phyloP scores from a whole-genome alignment of 1,284 basidiomycete species.

The Takashimella koratensis region DNA sequence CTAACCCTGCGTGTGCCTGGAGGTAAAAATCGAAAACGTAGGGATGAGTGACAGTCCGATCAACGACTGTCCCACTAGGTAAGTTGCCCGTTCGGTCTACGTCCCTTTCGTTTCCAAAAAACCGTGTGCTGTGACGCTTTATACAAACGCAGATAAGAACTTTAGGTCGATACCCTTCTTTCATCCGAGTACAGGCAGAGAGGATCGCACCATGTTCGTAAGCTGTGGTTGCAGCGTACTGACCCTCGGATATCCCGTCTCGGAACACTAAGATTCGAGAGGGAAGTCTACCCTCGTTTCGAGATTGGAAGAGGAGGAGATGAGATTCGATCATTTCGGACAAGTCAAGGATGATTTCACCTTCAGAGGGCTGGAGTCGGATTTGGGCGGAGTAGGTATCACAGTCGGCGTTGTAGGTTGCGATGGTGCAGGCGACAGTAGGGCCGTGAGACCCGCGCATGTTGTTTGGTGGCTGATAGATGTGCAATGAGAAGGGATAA shows the following conservation, averaged over 20 bases:
- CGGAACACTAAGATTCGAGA: conserved; percentile 49
- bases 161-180: conserved; percentile 22
- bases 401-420: conserved; percentile 44
- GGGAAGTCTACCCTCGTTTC: conserved; percentile 39
- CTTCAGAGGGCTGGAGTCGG: conserved; percentile 49
- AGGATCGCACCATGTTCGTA: conserved; percentile 48
- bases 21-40: conserved; percentile 51
- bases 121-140: conserved; percentile 49
- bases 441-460: conserved; percentile 33
- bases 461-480: no score
- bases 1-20: conserved; percentile 38
- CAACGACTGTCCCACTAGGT: conserved; percentile 43
- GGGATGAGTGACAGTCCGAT: conserved; percentile 47
- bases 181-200: conserved; percentile 25
- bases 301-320: conserved; percentile 34
- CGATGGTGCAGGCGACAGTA: conserved; percentile 51
- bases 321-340: conserved; percentile 38
- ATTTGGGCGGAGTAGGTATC: conserved; percentile 49
- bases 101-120: conserved; percentile 45
- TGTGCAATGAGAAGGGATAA: no score
- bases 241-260: conserved; percentile 53
- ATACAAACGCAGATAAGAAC: conserved; percentile 40
- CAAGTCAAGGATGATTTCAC: conserved; percentile 37
- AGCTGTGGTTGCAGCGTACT: conserved; percentile 48
- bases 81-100: conserved; percentile 49